phyloP scores from a whole-genome alignment of 2,329 filamentous ascomycete genomes.

The Rutstroemia sp. region DNA sequence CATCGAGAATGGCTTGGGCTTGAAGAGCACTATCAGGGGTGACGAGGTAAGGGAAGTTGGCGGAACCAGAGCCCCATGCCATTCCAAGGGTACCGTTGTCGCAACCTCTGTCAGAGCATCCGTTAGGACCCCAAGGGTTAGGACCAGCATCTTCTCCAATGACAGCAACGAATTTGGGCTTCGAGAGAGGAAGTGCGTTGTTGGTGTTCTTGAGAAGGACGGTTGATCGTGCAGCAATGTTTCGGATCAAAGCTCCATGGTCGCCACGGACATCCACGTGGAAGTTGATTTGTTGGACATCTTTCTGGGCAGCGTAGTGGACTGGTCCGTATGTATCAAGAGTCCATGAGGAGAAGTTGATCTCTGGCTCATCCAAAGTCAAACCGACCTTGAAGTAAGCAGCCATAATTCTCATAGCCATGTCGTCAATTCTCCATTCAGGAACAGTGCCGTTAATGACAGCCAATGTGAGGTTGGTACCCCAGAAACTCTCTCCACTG shows the following conservation, averaged over 20 bases:
- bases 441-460: conserved; percentile 86
- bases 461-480: conserved; percentile 77
- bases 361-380: conserved; percentile 37
- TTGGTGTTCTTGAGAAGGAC: conserved; percentile 81
- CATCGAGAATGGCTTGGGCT: conserved; percentile 52
- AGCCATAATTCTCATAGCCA: conserved; percentile 77
- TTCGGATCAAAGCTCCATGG: conserved; percentile 66
- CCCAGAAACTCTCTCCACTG: conserved; percentile 59
- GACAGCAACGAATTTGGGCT: conserved; percentile 67
- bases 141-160: conserved; percentile 79
- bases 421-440: conserved; percentile 82
- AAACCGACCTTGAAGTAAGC: conserved; percentile 60
- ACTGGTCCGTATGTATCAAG: conserved; percentile 46
- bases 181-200: conserved; percentile 67
- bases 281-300: conserved; percentile 63
- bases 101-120: conserved; percentile 60
- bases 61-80: conserved; percentile 71
- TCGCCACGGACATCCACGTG: conserved; percentile 77
- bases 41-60: conserved; percentile 70
- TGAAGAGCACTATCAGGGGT: conserved; percentile 69
- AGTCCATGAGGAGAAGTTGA: conserved; percentile 90
- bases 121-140: conserved; percentile 39
- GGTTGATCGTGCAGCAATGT: conserved; percentile 70
- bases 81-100: conserved; percentile 60
- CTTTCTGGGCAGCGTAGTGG: conserved; percentile 42